These are phyloP conservation scores for Fragaria iinumae DNA, from an alignment of 306 rosid genomes.

Conservation along the genomic window DNA sequence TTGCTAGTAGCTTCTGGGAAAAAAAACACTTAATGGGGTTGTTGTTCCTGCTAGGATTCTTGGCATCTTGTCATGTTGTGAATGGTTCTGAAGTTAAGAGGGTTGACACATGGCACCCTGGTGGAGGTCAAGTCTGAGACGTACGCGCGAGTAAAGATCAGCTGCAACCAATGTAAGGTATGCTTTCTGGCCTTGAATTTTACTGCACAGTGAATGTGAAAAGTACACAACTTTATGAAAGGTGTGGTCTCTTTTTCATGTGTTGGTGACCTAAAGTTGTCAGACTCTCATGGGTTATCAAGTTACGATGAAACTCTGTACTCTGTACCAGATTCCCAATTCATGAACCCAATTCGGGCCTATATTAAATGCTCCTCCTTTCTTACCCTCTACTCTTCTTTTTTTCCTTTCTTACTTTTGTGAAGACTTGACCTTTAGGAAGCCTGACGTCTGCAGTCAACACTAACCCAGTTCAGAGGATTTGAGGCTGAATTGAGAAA, in stretches of 20 bases:
- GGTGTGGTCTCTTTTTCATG: background rate
- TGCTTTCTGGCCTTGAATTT: background rate
- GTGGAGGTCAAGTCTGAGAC: background rate
- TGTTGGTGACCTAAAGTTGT: background rate
- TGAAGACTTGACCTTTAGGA: no score
- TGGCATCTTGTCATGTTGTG: background rate
- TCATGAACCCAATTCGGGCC: background rate
- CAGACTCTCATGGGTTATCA: background rate
- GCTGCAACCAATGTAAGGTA: background rate
- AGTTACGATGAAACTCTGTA: background rate
- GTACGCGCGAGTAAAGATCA: background rate
- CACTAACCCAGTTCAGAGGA: background rate
- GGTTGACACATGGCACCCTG: slow-evolving; percentile 28
- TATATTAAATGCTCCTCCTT: no score
- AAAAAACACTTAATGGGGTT: background rate
- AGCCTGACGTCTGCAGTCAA: no score
- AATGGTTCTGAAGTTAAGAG: background rate
- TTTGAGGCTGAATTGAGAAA: background rate
- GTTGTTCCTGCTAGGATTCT: background rate
- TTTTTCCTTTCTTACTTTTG: no score
- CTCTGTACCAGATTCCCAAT: background rate
- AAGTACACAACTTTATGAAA: background rate
- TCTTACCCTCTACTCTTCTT: no score
- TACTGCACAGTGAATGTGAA: background rate
- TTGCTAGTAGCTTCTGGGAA: background rate